Evolutionary conservation across 352 stramenopile species (phyloP).

Genomic region (Lagenidium giganteum): DNA sequence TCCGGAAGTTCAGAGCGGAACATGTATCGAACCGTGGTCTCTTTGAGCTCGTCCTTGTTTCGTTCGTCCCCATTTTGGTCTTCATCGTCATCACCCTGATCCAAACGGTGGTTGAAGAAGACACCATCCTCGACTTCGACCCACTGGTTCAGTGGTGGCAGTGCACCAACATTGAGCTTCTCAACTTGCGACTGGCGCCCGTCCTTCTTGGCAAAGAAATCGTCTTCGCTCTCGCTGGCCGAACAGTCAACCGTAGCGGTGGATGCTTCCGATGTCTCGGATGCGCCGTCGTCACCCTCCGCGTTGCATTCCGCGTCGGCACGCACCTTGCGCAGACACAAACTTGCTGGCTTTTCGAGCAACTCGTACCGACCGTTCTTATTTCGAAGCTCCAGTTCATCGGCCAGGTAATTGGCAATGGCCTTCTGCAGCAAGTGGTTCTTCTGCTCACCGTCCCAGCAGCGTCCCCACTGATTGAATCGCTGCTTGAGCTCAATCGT

Average conservation of each 20-base stretch:
- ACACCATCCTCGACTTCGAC: constrained; percentile 21
- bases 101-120: constrained; percentile 29
- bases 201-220: constrained; percentile 26
- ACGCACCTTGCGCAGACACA: no score
- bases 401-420: constrained; percentile 24
- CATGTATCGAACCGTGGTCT: constrained; percentile 18
- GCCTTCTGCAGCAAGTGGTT: constrained; percentile 33
- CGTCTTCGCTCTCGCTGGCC: constrained; percentile 18
- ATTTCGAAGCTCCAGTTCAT: constrained; percentile 19
- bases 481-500: constrained; percentile 25
- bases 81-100: constrained; percentile 15
- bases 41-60: constrained; percentile 10
- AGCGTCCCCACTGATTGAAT: constrained; percentile 25
- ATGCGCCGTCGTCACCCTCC: constrained; percentile 11
- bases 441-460: constrained; percentile 26
- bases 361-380: constrained; percentile 29
- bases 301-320: no score
- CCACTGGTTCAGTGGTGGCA: constrained; percentile 22
- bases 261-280: constrained; percentile 21
- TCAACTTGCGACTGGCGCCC: constrained; percentile 28
- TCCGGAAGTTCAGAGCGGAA: constrained; percentile 17
- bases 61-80: constrained; percentile 2
- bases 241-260: no score
- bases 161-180: constrained; percentile 18
- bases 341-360: constrained; percentile 23